Evolutionary conservation across 805 yeast genomes (phyloP).

Genomic region (Yamadazyma ubonensis): DNA sequence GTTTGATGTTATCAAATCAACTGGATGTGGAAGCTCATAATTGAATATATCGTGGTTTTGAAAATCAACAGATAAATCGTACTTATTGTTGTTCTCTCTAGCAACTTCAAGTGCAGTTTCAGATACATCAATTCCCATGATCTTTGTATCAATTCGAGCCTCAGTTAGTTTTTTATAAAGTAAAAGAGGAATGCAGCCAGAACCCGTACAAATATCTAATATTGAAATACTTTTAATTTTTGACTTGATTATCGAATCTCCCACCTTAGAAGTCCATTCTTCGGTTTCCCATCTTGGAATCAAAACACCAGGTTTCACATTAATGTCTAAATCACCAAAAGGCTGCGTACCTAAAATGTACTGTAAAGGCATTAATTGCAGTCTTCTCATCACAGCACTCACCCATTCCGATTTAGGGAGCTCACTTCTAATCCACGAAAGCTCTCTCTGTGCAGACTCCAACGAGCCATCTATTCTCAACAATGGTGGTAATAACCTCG

Average conservation of each 20-base stretch:
- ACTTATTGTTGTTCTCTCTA: conserved; percentile 34
- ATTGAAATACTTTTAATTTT: conserved; percentile 20
- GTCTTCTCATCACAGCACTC: conserved; percentile 54
- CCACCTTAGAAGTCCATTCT: conserved; percentile 68
- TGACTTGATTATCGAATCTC: conserved; percentile 11
- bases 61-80: conserved; percentile 10
- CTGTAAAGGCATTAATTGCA: conserved; percentile 68
- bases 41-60: conserved; percentile 9
- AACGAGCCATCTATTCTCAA: conserved; percentile 30
- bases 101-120: conserved; percentile 52
- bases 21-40: conserved; percentile 1
- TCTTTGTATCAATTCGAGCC: conserved; percentile 8
- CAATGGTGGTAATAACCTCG: conserved; percentile 32
- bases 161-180: conserved; percentile 28
- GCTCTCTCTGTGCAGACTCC: conserved; percentile 51
- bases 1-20: conserved; percentile 70
- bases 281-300: conserved; percentile 97
- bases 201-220: conserved; percentile 80
- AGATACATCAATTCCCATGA: conserved; percentile 59
- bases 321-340: conserved; percentile 65
- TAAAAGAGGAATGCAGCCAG: conserved; percentile 79
- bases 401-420: conserved; percentile 48
- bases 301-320: conserved; percentile 63
- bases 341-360: conserved; percentile 86
- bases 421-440: conserved; percentile 63